phyloP scores from a whole-genome alignment of 2,329 filamentous ascomycete species.

The Nemania sp. region DNA sequence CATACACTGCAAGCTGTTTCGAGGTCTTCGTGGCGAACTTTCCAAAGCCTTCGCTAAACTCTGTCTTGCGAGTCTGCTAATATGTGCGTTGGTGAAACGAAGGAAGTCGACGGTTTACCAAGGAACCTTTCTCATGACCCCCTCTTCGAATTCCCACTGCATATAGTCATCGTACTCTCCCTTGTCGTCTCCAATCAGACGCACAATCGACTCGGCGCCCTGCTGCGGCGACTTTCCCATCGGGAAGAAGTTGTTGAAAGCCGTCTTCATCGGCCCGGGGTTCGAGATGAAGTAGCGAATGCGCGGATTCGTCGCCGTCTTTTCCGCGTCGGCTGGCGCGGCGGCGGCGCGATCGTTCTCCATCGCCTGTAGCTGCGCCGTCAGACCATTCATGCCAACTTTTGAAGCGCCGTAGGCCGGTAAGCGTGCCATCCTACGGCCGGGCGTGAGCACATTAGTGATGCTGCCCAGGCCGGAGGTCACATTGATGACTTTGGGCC shows the following conservation, averaged over 20 bases:
- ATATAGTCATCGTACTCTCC: slow-evolving; percentile 6
- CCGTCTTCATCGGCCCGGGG: slow-evolving; percentile 7
- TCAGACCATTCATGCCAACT: slow-evolving; percentile 14
- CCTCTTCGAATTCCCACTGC: slow-evolving; percentile 13
- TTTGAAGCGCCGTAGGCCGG: slow-evolving; percentile 12
- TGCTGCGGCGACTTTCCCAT: neutral
- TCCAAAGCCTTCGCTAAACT: no score
- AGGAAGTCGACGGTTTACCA: no score
- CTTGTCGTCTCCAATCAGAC: slow-evolving; percentile 3
- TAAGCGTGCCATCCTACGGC: neutral
- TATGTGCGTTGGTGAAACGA: no score
- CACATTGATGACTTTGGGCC: slow-evolving; percentile 14
- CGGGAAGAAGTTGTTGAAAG: neutral
- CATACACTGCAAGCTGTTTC: no score
- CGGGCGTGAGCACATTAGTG: slow-evolving; percentile 1
- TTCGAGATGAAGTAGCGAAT: slow-evolving; percentile 5
- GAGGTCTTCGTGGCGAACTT: no score
- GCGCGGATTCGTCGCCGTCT: neutral
- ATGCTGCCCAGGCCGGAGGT: slow-evolving; percentile 16
- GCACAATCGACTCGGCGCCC: slow-evolving; percentile 11
- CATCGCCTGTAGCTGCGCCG: slow-evolving; percentile 12
- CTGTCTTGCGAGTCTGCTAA: no score
- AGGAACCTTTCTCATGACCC: slow-evolving; percentile 7
- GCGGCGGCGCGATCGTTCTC: slow-evolving; percentile 10
- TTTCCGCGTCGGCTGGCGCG: neutral